phyloP scores from a whole-genome alignment of 192 early-diverging fungal genomes.

The Chytriomyces sp. region DNA sequence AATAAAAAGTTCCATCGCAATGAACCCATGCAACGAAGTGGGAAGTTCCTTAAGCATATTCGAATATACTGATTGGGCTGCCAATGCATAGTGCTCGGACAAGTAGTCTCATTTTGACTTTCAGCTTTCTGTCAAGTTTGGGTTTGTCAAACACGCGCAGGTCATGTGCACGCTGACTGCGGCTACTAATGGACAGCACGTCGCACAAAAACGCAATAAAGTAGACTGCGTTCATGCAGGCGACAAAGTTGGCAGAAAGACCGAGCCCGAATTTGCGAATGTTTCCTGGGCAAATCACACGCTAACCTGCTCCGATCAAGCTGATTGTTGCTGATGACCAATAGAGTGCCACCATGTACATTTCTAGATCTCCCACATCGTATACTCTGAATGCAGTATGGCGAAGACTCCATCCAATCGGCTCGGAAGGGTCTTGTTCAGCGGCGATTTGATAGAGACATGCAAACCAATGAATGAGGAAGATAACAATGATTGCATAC shows the following conservation, averaged over 20 bases:
- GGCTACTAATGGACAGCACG: slow-evolving; percentile 35
- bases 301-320: slow-evolving; percentile 36
- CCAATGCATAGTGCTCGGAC: slow-evolving; percentile 44
- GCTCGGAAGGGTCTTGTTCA: slow-evolving; percentile 36
- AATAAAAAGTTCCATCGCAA: slow-evolving; percentile 53
- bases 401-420: slow-evolving; percentile 44
- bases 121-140: slow-evolving; percentile 46
- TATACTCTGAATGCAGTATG: slow-evolving; percentile 16
- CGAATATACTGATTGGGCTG: slow-evolving; percentile 38
- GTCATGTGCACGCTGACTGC: slow-evolving; percentile 40
- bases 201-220: slow-evolving; percentile 43
- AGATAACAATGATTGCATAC: slow-evolving; percentile 42
- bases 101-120: slow-evolving; percentile 50
- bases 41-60: slow-evolving; percentile 46
- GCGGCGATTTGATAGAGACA: slow-evolving; percentile 50
- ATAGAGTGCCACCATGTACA: slow-evolving; percentile 48
- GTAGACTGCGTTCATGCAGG: slow-evolving; percentile 44
- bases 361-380: slow-evolving; percentile 13
- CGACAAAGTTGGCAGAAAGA: slow-evolving; percentile 46
- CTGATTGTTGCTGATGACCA: slow-evolving; percentile 44
- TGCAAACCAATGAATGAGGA: slow-evolving; percentile 55
- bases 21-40: slow-evolving; percentile 49
- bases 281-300: slow-evolving; percentile 31
- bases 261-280: slow-evolving; percentile 41
- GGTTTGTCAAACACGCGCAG: slow-evolving; percentile 50